Base-by-base conservation (phyloP, 2,329 filamentous ascomycete species). In the Pseudogymnoascus destructans region DNA sequence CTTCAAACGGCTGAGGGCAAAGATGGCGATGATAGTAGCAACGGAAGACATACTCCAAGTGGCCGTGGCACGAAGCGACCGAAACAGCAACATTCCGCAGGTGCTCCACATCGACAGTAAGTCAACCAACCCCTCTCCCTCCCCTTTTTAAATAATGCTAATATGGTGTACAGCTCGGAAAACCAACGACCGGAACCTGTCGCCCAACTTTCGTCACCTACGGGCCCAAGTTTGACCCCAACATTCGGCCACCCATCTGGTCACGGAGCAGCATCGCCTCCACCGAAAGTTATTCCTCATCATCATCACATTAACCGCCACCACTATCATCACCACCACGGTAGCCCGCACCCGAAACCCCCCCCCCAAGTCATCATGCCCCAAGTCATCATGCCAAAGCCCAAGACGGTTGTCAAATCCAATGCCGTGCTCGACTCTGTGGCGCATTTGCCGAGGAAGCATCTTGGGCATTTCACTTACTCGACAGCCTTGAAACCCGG, bases 381-480 rank as follows among this genome's bases (percentile, higher is more conserved):
- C 3, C 65, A 61, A 30, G 62, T 64, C 33, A 64, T 77, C 56
- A 73, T 83, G 42, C 75, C 81, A 59, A 84, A 85, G 67, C 77
- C 83, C 5, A 84, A 82, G 61, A 82, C 80, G 2, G 80, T 79
- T 13, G 78, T 95, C 21, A 80, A 79, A 8, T 87, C 86, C 1
- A 78, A 86, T 61, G 77, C 80, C 0, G 80, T 95, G 0, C 70
- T 95, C 10, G 82, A 89, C 1, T 84, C 82, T 27, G 82, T 92
- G 3, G 77, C 84, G 0, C 74, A 85, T 59, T 77, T 81, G 15
- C 86, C 88, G 7, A 85, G 90, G 8, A 79, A 82, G 58, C 90
- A 96, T 68, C 79, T 97, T 2, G 92, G 92, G 32, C 88, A 89
- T 59, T 86, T 88, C 3, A 76, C 95, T 11, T 97, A 97, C 69